Base-by-base conservation (phyloP, 2,329 filamentous ascomycete genomes). In the Thelonectria blattea region DNA sequence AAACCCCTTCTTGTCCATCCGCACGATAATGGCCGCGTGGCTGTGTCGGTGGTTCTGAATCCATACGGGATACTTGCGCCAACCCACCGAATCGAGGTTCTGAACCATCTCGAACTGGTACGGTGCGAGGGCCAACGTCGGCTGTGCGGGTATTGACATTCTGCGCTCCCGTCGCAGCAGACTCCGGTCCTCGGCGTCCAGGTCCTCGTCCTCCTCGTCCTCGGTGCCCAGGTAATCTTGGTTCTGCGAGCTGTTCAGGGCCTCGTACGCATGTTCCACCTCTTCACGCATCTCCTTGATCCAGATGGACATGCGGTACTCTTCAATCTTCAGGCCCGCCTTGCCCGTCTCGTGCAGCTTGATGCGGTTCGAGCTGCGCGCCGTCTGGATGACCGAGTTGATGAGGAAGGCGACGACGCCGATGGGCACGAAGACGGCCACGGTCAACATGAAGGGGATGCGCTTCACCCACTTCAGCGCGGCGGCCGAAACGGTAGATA, bases 11-110 rank as follows among this genome's bases (percentile, higher is more conserved):
- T 86, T 88, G 41, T 90, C 85, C 59, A 81, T 85, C 39, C 94
- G 85, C 37, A 96, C 88, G 64, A 98, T 91, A 49, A 98, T 96
- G 3, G 93, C 93, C 0, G 93, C 94, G 75, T 98, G 94, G 61
- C 86, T 91, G 73, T 97, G 92, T n/a, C 82, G 79, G 56, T 87
- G 83, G 6, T 93, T 90, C 65, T 90, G 89, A 41, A 95, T 93
- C 77, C 90, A 88, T 3, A 93, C 86, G 1, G 83, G 85, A 65
- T 86, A 88, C 73, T 89, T 90, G 49, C 82, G 80, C 84, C 86
- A 89, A 5, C 83, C 81, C 2, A 89, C 72, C n/a, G 75, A 73
- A 68, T 98, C 88, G 50, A 98, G 80, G 10, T 87, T 85, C 30
- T 90, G 83, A 63, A 97, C 91, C 86, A 97, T 97, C 50, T 85